These are phyloP conservation scores for Naematelia encephala DNA, from an alignment of 768 basidiomycete species.

Conservation along the genomic window DNA sequence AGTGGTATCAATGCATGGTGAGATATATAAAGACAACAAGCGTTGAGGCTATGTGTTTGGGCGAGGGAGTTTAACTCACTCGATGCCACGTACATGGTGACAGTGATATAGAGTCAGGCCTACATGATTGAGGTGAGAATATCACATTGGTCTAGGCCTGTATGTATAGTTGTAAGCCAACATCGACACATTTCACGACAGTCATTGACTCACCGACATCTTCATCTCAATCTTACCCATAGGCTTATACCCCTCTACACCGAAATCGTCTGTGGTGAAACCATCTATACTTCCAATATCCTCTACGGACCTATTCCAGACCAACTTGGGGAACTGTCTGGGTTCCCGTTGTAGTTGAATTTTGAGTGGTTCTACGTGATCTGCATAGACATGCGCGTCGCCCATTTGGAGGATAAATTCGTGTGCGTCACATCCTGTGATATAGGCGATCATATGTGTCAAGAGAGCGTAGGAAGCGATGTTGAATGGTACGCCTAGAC, in stretches of 20 bases:
- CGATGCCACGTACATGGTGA: too few relatives aligned
- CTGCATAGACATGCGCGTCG: conserved; percentile 92
- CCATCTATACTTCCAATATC: conserved; percentile 66
- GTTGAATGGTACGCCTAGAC: conserved; percentile 97
- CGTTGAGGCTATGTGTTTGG: neutral
- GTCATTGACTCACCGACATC: conserved; percentile 68
- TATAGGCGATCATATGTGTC: conserved; percentile 94
- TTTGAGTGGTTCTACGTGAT: conserved; percentile 84
- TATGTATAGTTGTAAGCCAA: too few relatives aligned
- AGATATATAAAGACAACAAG: neutral
- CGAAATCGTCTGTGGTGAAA: conserved; percentile 73
- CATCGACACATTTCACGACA: too few relatives aligned
- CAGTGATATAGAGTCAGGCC: neutral
- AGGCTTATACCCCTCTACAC: conserved; percentile 80
- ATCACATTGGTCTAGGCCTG: too few relatives aligned
- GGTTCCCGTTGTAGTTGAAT: conserved; percentile 76
- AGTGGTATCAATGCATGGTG: too few relatives aligned
- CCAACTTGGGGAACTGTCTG: conserved; percentile 73
- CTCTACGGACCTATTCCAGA: conserved; percentile 64
- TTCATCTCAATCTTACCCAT: conserved; percentile 86
- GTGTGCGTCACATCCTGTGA: conserved; percentile 78
- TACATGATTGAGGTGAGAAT: neutral
- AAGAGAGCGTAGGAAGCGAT: conserved; percentile 97
- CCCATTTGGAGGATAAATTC: conserved; percentile 95
- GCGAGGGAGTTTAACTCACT: too few relatives aligned